Evolutionary conservation across 2,329 filamentous ascomycete genomes (phyloP).

Genomic region (Cladorrhinum sp.): DNA sequence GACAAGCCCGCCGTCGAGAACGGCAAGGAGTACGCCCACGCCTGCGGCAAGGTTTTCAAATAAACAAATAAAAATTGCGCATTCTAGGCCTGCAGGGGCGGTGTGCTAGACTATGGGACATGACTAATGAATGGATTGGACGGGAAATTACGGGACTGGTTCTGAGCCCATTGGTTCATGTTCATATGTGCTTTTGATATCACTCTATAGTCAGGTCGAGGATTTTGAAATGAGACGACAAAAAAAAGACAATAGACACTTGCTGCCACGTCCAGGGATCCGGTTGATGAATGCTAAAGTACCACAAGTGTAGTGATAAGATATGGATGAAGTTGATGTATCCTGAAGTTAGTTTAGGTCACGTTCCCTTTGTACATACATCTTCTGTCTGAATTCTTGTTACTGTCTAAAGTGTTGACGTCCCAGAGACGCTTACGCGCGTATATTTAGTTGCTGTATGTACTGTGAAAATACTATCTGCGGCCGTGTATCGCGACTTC

Average conservation of each 20-base stretch:
- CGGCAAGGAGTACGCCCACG: conserved; percentile 86
- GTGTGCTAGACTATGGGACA: conserved; percentile 27
- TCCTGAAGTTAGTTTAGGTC: not conserved
- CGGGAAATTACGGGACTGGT: conserved; percentile 22
- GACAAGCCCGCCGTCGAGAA: conserved; percentile 76
- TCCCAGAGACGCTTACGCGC: too few species aligned
- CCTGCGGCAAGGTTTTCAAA: conserved; percentile 98
- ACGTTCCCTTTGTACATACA: not conserved
- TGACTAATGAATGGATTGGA: conserved; percentile 29
- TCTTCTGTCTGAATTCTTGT: not conserved
- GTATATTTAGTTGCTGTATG: too few species aligned
- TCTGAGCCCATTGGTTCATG: conserved; percentile 24
- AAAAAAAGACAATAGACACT: conserved; percentile 22
- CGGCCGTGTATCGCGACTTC: too few species aligned
- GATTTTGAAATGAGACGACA: conserved; percentile 19
- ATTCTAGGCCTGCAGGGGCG: conserved; percentile 18
- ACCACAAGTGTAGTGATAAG: not conserved
- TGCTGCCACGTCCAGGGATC: conserved; percentile 18
- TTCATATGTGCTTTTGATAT: conserved; percentile 21
- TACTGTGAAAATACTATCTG: too few species aligned
- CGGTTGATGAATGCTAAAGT: conserved; percentile 6
- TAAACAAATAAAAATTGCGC: conserved; percentile 49
- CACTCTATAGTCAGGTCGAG: conserved; percentile 21
- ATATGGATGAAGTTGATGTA: not conserved
- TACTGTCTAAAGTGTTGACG: not conserved